Evolutionary conservation across 2,329 filamentous ascomycete genomes (phyloP).

Genomic region (Amphichorda felina): DNA sequence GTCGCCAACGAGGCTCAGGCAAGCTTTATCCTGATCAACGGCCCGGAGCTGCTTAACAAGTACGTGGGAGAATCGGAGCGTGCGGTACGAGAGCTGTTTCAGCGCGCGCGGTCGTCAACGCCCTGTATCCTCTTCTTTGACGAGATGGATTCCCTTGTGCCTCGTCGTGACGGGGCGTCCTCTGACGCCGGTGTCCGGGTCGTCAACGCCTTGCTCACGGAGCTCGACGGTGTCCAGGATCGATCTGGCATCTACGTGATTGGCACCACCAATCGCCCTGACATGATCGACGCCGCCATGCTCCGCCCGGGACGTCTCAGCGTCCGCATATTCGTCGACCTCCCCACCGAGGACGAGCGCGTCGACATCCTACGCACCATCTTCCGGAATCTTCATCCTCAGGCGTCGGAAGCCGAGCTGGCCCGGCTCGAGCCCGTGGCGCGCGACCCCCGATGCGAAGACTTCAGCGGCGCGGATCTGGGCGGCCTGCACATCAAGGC

Average conservation of each 20-base stretch:
- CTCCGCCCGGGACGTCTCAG: slow-evolving; percentile 82
- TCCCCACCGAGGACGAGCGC: slow-evolving; percentile 68
- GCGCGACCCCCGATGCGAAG: slow-evolving; percentile 51
- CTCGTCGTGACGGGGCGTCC: slow-evolving; percentile 64
- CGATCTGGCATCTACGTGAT: slow-evolving; percentile 87
- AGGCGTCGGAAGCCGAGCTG: slow-evolving; percentile 29
- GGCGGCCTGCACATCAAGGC: slow-evolving; percentile 35
- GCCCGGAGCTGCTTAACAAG: slow-evolving; percentile 92
- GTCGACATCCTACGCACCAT: slow-evolving; percentile 74
- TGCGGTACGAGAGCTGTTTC: slow-evolving; percentile 84
- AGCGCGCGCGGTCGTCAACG: slow-evolving; percentile 70
- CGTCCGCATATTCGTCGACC: slow-evolving; percentile 77
- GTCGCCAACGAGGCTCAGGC: slow-evolving; percentile 92
- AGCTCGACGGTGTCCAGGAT: slow-evolving; percentile 75
- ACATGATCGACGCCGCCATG: slow-evolving; percentile 95
- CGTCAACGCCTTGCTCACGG: slow-evolving; percentile 89
- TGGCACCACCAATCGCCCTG: slow-evolving; percentile 86
- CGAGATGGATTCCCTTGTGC: slow-evolving; percentile 87
- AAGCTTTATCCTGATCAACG: slow-evolving; percentile 97
- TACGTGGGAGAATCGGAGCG: slow-evolving; percentile 95
- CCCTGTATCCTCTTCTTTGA: slow-evolving; percentile 98
- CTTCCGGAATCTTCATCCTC: slow-evolving; percentile 30
- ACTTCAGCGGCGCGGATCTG: slow-evolving; percentile 64
- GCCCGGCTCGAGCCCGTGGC: slow-evolving; percentile 53
- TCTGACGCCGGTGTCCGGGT: slow-evolving; percentile 80